Evolutionary conservation across 257 asterid genomes (phyloP).

Genomic region (Solanum tacnaense): DNA sequence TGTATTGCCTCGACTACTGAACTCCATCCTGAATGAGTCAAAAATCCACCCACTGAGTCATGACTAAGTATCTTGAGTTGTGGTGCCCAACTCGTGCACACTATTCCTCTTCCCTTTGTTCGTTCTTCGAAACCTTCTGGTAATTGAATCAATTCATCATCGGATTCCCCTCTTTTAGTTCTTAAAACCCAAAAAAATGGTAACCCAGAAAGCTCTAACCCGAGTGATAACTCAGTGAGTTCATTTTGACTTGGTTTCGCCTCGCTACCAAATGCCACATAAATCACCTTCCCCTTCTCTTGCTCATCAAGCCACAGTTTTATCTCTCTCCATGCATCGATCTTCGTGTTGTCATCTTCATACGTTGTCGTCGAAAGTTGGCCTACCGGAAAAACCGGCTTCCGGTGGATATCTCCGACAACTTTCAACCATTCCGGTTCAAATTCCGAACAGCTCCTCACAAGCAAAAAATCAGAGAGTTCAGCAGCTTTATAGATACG

Average conservation of each 20-base stretch:
- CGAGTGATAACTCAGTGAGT: constrained; percentile 14
- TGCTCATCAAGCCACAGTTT: constrained; percentile 6
- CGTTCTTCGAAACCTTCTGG: constrained; percentile 17
- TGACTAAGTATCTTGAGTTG: constrained; percentile 18
- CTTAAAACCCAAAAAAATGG: not conserved
- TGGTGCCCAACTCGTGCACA: constrained; percentile 23
- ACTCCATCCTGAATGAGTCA: constrained; percentile 30
- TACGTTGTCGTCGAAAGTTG: not conserved
- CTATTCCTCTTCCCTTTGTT: constrained; percentile 6
- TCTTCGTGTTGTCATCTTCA: not conserved
- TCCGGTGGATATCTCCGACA: constrained; percentile 4
- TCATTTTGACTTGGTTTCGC: constrained; percentile 9
- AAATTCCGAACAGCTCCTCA: constrained; percentile 6
- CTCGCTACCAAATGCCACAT: constrained; percentile 21
- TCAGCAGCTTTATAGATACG: not conserved
- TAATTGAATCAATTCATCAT: not conserved
- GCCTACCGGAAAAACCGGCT: constrained; percentile 16
- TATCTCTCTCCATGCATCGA: not conserved
- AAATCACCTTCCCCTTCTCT: constrained; percentile 4
- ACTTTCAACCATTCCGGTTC: constrained; percentile 20
- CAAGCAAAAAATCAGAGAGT: not conserved
- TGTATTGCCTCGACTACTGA: constrained; percentile 16
- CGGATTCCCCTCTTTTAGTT: not conserved
- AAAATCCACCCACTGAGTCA: constrained; percentile 15
- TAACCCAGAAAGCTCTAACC: not conserved